These are phyloP conservation scores for Mariannaea elegans DNA, from an alignment of 2,329 filamentous ascomycete species.

Conservation along the genomic window DNA sequence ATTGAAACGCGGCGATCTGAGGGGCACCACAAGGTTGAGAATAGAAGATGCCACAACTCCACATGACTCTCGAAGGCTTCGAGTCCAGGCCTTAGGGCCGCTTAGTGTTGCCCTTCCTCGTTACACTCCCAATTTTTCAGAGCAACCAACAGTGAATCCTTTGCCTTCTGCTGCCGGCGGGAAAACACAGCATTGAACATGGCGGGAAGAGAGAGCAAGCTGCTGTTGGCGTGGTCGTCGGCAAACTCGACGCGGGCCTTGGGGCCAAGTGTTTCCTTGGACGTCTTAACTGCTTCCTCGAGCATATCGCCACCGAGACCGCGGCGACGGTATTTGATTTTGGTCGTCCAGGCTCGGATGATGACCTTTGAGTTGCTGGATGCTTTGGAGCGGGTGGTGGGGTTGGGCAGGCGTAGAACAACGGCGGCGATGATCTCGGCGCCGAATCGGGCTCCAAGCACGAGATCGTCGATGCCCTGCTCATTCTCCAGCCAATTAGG, in stretches of 20 bases:
- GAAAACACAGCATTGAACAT: slow-evolving; percentile 68
- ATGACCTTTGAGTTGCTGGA: slow-evolving; percentile 65
- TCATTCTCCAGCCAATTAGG: slow-evolving; percentile 61
- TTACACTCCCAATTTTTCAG: slow-evolving; percentile 32
- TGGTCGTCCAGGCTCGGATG: slow-evolving; percentile 84
- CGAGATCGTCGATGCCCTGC: slow-evolving; percentile 56
- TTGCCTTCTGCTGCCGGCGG: slow-evolving; percentile 63
- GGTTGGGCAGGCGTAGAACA: slow-evolving; percentile 66
- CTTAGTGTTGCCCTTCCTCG: not conserved
- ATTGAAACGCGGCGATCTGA: not conserved
- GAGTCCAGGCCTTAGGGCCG: too few relatives aligned
- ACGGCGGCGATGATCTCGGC: slow-evolving; percentile 74
- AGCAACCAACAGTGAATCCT: slow-evolving; percentile 51
- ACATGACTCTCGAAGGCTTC: too few relatives aligned
- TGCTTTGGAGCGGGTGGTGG: slow-evolving; percentile 6
- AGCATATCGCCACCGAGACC: slow-evolving; percentile 78
- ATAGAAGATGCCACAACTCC: not conserved
- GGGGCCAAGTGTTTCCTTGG: slow-evolving; percentile 69
- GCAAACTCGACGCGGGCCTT: slow-evolving; percentile 73
- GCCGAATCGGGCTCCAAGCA: slow-evolving; percentile 73
- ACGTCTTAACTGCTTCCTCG: slow-evolving; percentile 73
- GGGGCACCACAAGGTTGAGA: not conserved
- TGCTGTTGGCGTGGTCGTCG: slow-evolving; percentile 78
- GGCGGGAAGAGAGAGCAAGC: slow-evolving; percentile 60
- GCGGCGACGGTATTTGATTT: slow-evolving; percentile 71